Evolutionary conservation across 805 yeast genomes (phyloP).

Genomic region (Metschnikowia gelsemii): DNA sequence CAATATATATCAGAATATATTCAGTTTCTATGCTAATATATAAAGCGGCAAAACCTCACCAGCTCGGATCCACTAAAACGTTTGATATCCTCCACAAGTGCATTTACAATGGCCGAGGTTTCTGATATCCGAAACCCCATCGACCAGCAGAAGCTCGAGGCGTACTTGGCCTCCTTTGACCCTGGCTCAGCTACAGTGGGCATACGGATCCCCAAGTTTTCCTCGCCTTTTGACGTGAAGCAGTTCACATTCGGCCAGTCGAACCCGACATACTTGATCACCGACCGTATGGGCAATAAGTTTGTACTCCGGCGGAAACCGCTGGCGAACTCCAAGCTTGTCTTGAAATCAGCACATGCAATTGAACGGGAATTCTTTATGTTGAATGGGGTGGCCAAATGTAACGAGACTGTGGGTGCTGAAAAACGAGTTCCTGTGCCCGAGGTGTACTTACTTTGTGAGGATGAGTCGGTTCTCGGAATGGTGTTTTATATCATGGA

Average conservation of each 20-base stretch:
- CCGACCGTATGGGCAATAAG: constrained; percentile 38
- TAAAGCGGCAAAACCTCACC: no score
- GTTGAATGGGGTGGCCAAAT: constrained; percentile 37
- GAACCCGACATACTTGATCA: constrained; percentile 57
- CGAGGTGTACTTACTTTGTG: constrained; percentile 49
- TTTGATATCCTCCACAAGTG: background rate
- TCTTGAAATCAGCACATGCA: constrained; percentile 59
- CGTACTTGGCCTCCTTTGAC: constrained; percentile 23
- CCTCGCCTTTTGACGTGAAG: constrained; percentile 30
- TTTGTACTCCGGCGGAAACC: constrained; percentile 61
- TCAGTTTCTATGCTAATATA: no score
- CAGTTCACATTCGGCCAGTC: constrained; percentile 66
- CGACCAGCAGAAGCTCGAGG: constrained; percentile 25
- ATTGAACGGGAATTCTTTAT: constrained; percentile 60
- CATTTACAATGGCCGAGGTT: constrained; percentile 20
- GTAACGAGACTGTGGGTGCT: constrained; percentile 23
- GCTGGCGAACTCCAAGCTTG: constrained; percentile 45
- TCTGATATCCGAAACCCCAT: constrained; percentile 38
- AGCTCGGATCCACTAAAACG: no score
- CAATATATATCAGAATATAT: no score
- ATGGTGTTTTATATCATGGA: constrained; percentile 62
- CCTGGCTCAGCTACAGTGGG: constrained; percentile 27
- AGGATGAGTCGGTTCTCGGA: constrained; percentile 54
- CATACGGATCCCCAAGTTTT: constrained; percentile 15
- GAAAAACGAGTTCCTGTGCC: constrained; percentile 52